phyloP scores from a whole-genome alignment of 2,329 filamentous ascomycete genomes.

The Dothideomycetes sp. region DNA sequence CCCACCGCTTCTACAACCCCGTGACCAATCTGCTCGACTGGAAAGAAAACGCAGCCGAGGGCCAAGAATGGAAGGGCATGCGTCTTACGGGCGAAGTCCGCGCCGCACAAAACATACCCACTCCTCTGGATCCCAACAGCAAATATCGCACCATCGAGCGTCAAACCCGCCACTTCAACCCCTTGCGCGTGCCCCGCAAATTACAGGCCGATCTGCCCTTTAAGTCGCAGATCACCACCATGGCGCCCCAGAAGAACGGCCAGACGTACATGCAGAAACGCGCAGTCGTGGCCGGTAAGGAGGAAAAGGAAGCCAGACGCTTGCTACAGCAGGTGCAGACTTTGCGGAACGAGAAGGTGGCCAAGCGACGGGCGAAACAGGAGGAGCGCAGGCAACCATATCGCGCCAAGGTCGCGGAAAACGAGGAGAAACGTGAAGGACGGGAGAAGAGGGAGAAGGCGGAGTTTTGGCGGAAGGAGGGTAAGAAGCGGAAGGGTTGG shows the following conservation, averaged over 20 bases:
- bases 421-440: constrained; percentile 72
- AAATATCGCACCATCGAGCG: constrained; percentile 60
- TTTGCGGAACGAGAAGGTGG: constrained; percentile 78
- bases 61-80: constrained; percentile 67
- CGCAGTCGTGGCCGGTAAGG: constrained; percentile 67
- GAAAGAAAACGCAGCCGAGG: constrained; percentile 20
- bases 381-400: constrained; percentile 75
- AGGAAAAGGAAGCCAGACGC: constrained; percentile 81
- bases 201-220: constrained; percentile 79
- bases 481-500: constrained; percentile 59
- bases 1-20: constrained; percentile 92
- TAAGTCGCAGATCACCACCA: constrained; percentile 79
- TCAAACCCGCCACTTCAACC: constrained; percentile 40
- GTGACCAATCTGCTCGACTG: constrained; percentile 78
- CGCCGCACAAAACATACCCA: constrained; percentile 59
- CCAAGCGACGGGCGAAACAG: constrained; percentile 74
- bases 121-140: constrained; percentile 73
- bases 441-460: constrained; percentile 85
- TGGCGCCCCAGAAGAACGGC: constrained; percentile 66
- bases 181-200: constrained; percentile 63
- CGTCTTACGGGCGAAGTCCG: constrained; percentile 87
- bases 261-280: constrained; percentile 91
- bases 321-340: constrained; percentile 90
- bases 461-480: constrained; percentile 87
- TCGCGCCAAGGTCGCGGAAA: constrained; percentile 70